Conservation (phyloP, 805 yeast genomes). For the Saccharomycopsis lassenensis region DNA sequence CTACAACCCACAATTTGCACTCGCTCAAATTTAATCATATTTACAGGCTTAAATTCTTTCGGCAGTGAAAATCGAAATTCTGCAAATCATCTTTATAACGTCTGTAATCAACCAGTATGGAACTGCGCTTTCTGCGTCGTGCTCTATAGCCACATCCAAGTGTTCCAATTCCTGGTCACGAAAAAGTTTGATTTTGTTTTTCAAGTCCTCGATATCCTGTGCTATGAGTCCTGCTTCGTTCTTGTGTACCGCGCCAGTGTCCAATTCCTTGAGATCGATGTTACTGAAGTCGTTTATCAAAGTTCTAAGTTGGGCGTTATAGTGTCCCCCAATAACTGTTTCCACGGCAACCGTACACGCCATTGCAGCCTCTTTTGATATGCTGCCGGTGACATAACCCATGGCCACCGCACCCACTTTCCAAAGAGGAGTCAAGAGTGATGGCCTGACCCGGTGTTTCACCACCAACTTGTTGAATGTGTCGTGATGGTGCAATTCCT, state of each 20-base stretch:
- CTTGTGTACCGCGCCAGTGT: slow-evolving; percentile 23
- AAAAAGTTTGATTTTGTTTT: slow-evolving; percentile 55
- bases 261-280: not conserved
- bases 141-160: slow-evolving; percentile 81
- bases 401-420: slow-evolving; percentile 77
- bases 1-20: too few relatives aligned
- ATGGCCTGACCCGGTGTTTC: slow-evolving; percentile 78
- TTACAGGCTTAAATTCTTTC: slow-evolving; percentile 73
- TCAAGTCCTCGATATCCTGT: slow-evolving; percentile 48
- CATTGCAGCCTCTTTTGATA: slow-evolving; percentile 96
- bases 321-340: slow-evolving; percentile 94
- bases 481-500: slow-evolving; percentile 81
- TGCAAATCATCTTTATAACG: slow-evolving; percentile 70
- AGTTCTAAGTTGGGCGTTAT: slow-evolving; percentile 78
- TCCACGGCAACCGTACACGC: slow-evolving; percentile 99
- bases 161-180: slow-evolving; percentile 95
- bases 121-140: slow-evolving; percentile 87
- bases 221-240: slow-evolving; percentile 26
- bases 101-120: slow-evolving; percentile 88
- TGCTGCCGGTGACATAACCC: slow-evolving; percentile 77
- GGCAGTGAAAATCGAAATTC: slow-evolving; percentile 85
- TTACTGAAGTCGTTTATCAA: slow-evolving; percentile 52
- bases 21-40: too few relatives aligned
- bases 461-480: slow-evolving; percentile 74
- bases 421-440: slow-evolving; percentile 88